These are phyloP conservation scores for Adenanthera pavonina DNA, from an alignment of 306 rosid species.

Conservation along the genomic window DNA sequence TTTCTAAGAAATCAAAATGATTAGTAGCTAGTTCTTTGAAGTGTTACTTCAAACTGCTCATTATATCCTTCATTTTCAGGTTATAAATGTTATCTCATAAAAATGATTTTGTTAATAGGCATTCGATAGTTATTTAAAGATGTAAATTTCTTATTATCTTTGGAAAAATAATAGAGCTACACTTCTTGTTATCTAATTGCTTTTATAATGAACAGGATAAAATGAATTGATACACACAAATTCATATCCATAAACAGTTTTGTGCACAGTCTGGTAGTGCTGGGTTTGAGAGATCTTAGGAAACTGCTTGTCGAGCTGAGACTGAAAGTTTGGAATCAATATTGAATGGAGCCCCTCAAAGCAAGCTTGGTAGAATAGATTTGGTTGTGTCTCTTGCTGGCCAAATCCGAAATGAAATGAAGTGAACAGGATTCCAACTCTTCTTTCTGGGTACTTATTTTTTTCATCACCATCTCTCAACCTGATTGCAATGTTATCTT, in stretches of 20 bases:
- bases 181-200: too few species aligned
- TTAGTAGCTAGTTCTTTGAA: too few species aligned
- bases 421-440: constrained; percentile 82
- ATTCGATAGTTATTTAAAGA: too few species aligned
- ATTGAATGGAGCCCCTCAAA: constrained; percentile 90
- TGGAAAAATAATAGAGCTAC: too few species aligned
- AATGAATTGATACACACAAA: too few species aligned
- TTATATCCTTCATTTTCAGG: too few species aligned
- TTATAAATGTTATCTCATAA: too few species aligned
- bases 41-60: too few species aligned
- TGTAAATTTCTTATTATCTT: too few species aligned
- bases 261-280: constrained; percentile 85
- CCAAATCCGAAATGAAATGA: constrained; percentile 87
- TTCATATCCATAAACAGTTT: neutral
- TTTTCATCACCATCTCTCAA: constrained; percentile 18
- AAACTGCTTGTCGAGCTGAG: constrained; percentile 98
- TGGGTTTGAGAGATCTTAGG: constrained; percentile 82
- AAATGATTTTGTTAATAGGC: too few species aligned
- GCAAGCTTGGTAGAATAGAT: constrained; percentile 94
- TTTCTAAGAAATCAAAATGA: too few species aligned
- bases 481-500: neutral
- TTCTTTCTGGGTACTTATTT: constrained; percentile 78
- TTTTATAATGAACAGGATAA: too few species aligned
- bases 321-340: constrained; percentile 94
- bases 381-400: constrained; percentile 90